Conservation (phyloP, 352 stramenopile genomes). For the Phytophthora sp. region DNA sequence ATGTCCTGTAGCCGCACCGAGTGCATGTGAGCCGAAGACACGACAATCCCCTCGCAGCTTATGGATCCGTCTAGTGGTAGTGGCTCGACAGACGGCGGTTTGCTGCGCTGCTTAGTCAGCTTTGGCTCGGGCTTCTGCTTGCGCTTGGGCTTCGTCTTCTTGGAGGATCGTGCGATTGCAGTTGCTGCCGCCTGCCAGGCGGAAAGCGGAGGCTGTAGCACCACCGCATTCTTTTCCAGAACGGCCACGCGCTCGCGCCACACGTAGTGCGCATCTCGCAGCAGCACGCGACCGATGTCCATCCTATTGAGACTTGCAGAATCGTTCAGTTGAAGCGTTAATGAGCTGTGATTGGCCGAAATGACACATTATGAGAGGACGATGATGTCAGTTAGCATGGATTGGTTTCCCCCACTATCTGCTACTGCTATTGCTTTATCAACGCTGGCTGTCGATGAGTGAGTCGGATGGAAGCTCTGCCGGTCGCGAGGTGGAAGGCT, state of each 20-base stretch:
- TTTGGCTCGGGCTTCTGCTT: conserved; percentile 29
- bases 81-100: conserved; percentile 24
- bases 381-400: no score
- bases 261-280: conserved; percentile 60
- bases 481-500: conserved; percentile 50
- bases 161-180: conserved; percentile 6
- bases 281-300: conserved; percentile 55
- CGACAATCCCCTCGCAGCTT: conserved; percentile 59
- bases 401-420: no score
- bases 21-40: conserved; percentile 67
- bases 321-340: conserved; percentile 5
- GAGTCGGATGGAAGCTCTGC: conserved; percentile 30
- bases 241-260: conserved; percentile 45
- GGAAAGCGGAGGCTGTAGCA: conserved; percentile 34
- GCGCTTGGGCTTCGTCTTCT: conserved; percentile 27
- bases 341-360: conserved; percentile 23
- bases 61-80: conserved; percentile 51
- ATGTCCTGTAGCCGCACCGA: conserved; percentile 57
- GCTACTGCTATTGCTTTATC: no score
- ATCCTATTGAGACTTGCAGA: conserved; percentile 22
- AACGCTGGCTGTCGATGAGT: conserved; percentile 34
- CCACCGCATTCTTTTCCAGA: conserved; percentile 45
- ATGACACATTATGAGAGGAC: neutral
- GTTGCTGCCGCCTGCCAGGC: conserved; percentile 30
- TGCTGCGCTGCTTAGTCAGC: conserved; percentile 20